These are phyloP conservation scores for Monascus purpureus DNA, from an alignment of 495 filamentous ascomycete species.

Conservation along the genomic window DNA sequence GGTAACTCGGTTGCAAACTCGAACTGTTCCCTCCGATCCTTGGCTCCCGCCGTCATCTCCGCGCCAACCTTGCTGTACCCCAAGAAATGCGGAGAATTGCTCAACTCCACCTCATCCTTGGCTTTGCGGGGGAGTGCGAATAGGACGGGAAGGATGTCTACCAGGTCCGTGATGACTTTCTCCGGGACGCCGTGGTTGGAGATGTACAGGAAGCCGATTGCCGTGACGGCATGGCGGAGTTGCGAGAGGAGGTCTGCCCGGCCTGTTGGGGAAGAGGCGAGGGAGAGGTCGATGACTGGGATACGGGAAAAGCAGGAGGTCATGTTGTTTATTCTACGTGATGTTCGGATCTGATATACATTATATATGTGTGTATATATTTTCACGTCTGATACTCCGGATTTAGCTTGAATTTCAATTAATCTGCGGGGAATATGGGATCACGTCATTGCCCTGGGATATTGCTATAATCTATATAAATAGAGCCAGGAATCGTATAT, in stretches of 20 bases:
- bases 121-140: constrained; percentile 23
- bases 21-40: constrained; percentile 39
- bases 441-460: no score
- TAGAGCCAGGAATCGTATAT: no score
- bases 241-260: constrained; percentile 16
- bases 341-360: no score
- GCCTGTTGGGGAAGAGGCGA: constrained; percentile 10
- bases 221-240: constrained; percentile 31
- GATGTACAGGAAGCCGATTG: constrained; percentile 40
- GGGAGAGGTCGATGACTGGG: constrained; percentile 33
- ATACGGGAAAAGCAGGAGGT: constrained; percentile 27
- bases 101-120: constrained; percentile 29
- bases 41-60: constrained; percentile 33
- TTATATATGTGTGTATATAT: no score
- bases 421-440: no score
- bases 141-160: constrained; percentile 24
- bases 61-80: constrained; percentile 38
- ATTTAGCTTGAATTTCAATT: no score
- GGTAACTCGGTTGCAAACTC: constrained; percentile 40
- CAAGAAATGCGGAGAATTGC: constrained; percentile 38
- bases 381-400: no score
- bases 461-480: no score
- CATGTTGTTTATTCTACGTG: constrained; percentile 19
- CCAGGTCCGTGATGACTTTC: constrained; percentile 20
- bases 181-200: constrained; percentile 31